Base-by-base conservation (phyloP, 805 yeast species). In the Schizosaccharomyces cryophilus region DNA sequence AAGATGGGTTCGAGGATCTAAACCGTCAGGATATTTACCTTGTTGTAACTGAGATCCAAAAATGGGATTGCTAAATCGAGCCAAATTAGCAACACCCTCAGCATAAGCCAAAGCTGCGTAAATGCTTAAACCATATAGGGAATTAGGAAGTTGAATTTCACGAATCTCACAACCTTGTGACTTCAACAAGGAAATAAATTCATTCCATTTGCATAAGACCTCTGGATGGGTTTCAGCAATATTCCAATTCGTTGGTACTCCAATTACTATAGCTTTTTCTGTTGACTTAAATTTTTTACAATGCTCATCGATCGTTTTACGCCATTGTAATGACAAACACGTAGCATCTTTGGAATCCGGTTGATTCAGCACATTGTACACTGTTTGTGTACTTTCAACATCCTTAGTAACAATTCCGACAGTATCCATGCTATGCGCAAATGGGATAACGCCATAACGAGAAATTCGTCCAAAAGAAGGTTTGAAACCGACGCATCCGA, bases 401-500 rank as follows among this genome's bases (percentile, higher is more conserved):
- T 78, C 73, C 17, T 75, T 76, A 0, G 89, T 73, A 42, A 89
- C 62, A 0, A 94, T 77, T 0, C 99, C 99, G 1, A 93, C 96
- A 0, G 97, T 89, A 69, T 93, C 99, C 61, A 93, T 74, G 48
- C 90, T 82, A 71, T 94, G 96, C 1, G 96, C 96, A 71, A 89
- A 90, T 0, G 96, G 82, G 3, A 89, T 73, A 7, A 93, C 87
- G 1, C 98, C 99, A 82, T 87, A 83, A 62, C 99, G 74, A 0
- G 96, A 88, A 1, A 93, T 73, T 47, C 95, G 75, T 0, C 98
- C 98, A 69, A 93, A 93, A 0, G 93, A 77, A 0, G 98, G 98
- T 70, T 93, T 93, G 73, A 87, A 87, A 1, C 98, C 98, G 35
- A 80, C 73, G 0, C 84, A 77, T 1, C 89, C 86, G 65, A 90